These are phyloP conservation scores for Neohortaea acidophila DNA, from an alignment of 495 filamentous ascomycete species.

Conservation along the genomic window DNA sequence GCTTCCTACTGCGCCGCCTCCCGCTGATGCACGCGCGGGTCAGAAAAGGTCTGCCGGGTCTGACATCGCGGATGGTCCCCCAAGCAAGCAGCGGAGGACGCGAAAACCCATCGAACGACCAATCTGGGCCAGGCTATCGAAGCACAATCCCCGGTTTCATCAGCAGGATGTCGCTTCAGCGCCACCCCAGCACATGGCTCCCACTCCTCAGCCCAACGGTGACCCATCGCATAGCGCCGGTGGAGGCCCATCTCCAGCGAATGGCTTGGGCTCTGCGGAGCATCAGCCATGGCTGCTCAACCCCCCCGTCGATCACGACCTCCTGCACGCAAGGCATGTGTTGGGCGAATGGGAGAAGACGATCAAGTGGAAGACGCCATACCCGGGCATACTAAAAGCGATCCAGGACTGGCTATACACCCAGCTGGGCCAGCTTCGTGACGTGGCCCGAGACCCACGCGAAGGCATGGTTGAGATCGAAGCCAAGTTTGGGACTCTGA, in stretches of 20 bases:
- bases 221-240: no score
- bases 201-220: no score
- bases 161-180: not conserved
- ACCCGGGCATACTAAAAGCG: not conserved
- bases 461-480: slow-evolving; percentile 51
- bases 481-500: slow-evolving; percentile 70
- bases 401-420: slow-evolving; percentile 24
- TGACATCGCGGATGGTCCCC: slow-evolving; percentile 2
- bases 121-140: slow-evolving; percentile 9
- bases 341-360: slow-evolving; percentile 18
- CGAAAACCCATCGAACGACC: slow-evolving; percentile 12
- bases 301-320: slow-evolving; percentile 13
- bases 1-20: no score
- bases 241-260: no score
- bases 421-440: slow-evolving; percentile 25
- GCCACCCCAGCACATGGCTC: no score
- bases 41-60: slow-evolving; percentile 3
- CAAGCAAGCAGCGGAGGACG: slow-evolving; percentile 5
- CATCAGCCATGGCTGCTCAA: slow-evolving; percentile 3
- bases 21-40: no score
- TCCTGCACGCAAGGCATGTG: slow-evolving; percentile 1
- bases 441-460: slow-evolving; percentile 24
- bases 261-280: no score
- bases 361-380: slow-evolving; percentile 8
- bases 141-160: slow-evolving; percentile 7